A percentile compares a stretch with the other conserved stretches of the same genome.
Evolutionary conservation across 345 rosid genomes (phyloP).

Genomic region (Erucastrum elatum): DNA sequence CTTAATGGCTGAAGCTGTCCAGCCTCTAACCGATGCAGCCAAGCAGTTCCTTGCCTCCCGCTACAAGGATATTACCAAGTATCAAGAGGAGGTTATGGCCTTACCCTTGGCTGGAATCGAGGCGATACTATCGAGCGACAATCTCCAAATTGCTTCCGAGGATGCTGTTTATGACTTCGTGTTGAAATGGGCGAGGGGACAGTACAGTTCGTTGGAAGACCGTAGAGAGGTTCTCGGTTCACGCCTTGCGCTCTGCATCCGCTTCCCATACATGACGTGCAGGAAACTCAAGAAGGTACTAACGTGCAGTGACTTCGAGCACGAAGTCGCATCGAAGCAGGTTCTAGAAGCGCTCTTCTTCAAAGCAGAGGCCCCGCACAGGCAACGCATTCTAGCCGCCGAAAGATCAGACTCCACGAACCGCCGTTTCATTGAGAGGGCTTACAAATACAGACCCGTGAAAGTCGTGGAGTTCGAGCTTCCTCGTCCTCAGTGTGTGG

Average conservation of each 20-base stretch:
- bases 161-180: background rate
- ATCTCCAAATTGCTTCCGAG: background rate
- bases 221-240: background rate
- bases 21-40: background rate
- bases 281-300: background rate
- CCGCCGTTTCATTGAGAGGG: background rate
- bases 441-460: background rate
- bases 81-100: background rate
- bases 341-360: background rate
- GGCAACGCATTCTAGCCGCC: background rate
- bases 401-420: background rate
- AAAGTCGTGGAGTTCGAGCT: background rate
- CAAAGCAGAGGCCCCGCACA: background rate
- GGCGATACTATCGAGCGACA: background rate
- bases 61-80: background rate
- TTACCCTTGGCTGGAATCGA: background rate
- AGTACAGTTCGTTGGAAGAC: background rate
- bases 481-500: background rate
- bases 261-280: constrained; percentile 4
- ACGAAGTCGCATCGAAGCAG: background rate
- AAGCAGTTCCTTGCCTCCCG: background rate
- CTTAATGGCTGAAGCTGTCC: background rate
- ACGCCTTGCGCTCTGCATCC: background rate
- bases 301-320: background rate
- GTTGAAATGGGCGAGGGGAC: background rate